Base-by-base conservation (phyloP, 208 protist species). In the Trypanosoma platydactyli region DNA sequence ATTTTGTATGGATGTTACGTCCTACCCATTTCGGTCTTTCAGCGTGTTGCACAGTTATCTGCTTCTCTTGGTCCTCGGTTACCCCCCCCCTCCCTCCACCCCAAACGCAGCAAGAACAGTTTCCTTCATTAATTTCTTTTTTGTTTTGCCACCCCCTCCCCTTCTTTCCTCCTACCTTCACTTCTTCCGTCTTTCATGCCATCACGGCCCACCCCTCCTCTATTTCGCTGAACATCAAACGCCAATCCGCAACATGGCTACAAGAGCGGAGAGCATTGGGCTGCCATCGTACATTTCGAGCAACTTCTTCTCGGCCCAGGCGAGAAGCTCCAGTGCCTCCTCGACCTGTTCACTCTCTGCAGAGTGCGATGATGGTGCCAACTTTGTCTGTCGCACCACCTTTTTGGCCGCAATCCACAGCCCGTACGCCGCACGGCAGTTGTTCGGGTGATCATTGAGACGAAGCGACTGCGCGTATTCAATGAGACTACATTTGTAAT, bases 391-490 rank as follows among this genome's bases (percentile, higher is more conserved):
- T 20, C 67, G 69, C 29, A 92, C 61, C 42, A 87, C 64, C 61
- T 95, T 79, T 16, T 72, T 73, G 5, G 80, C 68, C 13, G 76
- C 78, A 46, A 86, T 78, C 84, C 80, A 84, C 24, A 95, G 55
- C 5, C 85, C 89, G 54, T 92, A 92, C 16, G 84, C 84, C 13
- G 86, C 82, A 13, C 89, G 83, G 11, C 76, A 59, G 75, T 95
- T 95, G 76, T 95, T 95, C 12, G 71, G 46, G 52, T 80, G 61
- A 27, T 64, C 54, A 61, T 95, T 95, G 52, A 88, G 70, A 13
- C 79, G 79, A 22, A 95, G 82, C 35, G 89, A 92, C 75, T 92
- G 86, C 16, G 89, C 53, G 77, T 90, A 95, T 77, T 84, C 80
- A 18, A 80, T 58, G 22, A 77, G 73, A 53, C 73, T 68, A 41